A percentile compares a stretch with the other conserved stretches of the same genome.
Evolutionary conservation across 768 basidiomycete genomes (phyloP).

Genomic region (Cytidiella melzeri): DNA sequence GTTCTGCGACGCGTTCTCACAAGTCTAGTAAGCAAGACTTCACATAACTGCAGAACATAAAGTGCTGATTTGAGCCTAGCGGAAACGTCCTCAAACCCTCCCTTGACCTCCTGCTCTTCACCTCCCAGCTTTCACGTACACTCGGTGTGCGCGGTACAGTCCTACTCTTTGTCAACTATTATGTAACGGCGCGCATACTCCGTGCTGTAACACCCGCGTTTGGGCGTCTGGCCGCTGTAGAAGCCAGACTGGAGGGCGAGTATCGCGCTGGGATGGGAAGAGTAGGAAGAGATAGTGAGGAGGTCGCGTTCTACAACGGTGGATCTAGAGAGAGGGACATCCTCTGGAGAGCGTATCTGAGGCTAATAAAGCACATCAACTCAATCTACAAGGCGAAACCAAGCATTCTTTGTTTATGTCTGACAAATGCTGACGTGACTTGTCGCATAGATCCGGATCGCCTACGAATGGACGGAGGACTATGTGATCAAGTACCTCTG

Average conservation of each 20-base stretch:
- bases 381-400: slow-evolving; percentile 83
- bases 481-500: slow-evolving; percentile 95
- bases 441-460: slow-evolving; percentile 76
- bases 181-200: slow-evolving; percentile 77
- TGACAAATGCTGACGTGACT: too few relatives aligned
- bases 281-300: slow-evolving; percentile 85
- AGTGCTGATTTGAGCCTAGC: too few relatives aligned
- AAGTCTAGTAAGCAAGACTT: slow-evolving; percentile 71
- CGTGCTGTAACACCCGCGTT: slow-evolving; percentile 88
- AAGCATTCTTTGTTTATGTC: too few relatives aligned
- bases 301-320: slow-evolving; percentile 96
- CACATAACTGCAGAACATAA: too few relatives aligned
- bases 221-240: slow-evolving; percentile 80
- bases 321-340: slow-evolving; percentile 80
- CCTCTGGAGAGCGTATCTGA: slow-evolving; percentile 67
- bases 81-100: slow-evolving; percentile 92
- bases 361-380: slow-evolving; percentile 84
- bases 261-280: slow-evolving; percentile 83
- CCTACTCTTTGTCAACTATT: slow-evolving; percentile 79
- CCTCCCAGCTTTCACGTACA: slow-evolving; percentile 81
- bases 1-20: slow-evolving; percentile 81
- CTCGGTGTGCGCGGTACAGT: slow-evolving; percentile 81
- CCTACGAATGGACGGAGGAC: slow-evolving; percentile 95
- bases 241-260: slow-evolving; percentile 86
- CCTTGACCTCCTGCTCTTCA: slow-evolving; percentile 87